Conservation (phyloP, 345 rosid genomes). For the Boechera divaricarpa region DNA sequence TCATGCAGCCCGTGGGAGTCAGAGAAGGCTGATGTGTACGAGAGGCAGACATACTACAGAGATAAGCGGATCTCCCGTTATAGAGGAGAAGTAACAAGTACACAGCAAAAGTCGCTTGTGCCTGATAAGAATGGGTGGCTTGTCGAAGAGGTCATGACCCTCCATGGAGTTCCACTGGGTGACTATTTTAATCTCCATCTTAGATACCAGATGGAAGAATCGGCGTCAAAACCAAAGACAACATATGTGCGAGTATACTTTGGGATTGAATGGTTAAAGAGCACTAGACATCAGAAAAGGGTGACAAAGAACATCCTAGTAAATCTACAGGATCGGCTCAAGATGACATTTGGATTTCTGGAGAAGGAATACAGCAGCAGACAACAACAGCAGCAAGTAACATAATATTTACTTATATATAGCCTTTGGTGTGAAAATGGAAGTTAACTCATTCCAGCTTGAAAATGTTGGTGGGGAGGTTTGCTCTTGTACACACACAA, state of each 20-base stretch:
- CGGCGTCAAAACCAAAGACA: conserved; percentile 58
- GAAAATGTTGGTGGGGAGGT: background rate
- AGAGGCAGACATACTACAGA: conserved; percentile 85
- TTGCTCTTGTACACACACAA: background rate
- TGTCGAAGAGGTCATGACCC: conserved; percentile 90
- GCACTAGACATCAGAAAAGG: conserved; percentile 79
- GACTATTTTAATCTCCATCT: conserved; percentile 90
- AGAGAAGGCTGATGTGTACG: conserved; percentile 75
- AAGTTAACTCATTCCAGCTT: conserved; percentile 3
- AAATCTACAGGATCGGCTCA: conserved; percentile 73
- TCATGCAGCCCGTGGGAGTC: conserved; percentile 91
- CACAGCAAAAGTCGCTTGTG: conserved; percentile 78
- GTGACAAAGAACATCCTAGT: conserved; percentile 71
- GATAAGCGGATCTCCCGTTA: conserved; percentile 78
- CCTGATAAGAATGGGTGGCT: conserved; percentile 77
- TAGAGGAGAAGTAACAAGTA: conserved; percentile 94
- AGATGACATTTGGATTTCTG: conserved; percentile 60
- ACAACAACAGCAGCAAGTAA: conserved; percentile 40
- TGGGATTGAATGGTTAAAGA: conserved; percentile 95
- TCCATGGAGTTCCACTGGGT: conserved; percentile 91
- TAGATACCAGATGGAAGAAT: conserved; percentile 79
- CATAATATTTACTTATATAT: conserved; percentile 4
- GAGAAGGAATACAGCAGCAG: conserved; percentile 75
- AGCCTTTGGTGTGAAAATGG: conserved; percentile 25
- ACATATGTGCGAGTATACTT: conserved; percentile 63